phyloP scores from a whole-genome alignment of 805 yeast genomes.

The Ogataea trehalophila region DNA sequence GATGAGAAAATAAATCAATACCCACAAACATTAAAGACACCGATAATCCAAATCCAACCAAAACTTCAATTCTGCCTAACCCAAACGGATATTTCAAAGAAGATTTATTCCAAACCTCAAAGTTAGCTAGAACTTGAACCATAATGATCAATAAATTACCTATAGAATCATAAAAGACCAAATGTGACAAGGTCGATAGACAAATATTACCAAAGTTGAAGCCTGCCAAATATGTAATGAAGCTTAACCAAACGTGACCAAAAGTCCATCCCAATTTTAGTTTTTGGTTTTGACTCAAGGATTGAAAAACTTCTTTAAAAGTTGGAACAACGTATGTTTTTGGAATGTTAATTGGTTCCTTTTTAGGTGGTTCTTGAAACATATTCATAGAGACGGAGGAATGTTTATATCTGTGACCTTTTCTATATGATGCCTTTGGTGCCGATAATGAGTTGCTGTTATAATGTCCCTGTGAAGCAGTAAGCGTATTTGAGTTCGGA shows the following conservation, averaged over 20 bases:
- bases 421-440: constrained; percentile 64
- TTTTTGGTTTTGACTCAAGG: constrained; percentile 56
- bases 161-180: constrained; percentile 80
- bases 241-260: constrained; percentile 51
- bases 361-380: constrained; percentile 84
- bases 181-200: constrained; percentile 76
- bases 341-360: constrained; percentile 60
- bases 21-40: constrained; percentile 88
- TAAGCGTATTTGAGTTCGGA: constrained; percentile 1
- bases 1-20: constrained; percentile 79
- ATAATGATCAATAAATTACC: constrained; percentile 65
- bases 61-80: constrained; percentile 81
- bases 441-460: constrained; percentile 5
- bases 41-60: constrained; percentile 82
- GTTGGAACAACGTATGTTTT: constrained; percentile 71
- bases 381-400: constrained; percentile 94
- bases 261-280: constrained; percentile 54
- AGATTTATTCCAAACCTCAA: constrained; percentile 84
- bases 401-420: constrained; percentile 94
- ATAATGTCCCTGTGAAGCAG: background rate
- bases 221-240: constrained; percentile 56
- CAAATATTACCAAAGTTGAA: constrained; percentile 51
- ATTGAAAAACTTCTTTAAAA: constrained; percentile 52
- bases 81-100: constrained; percentile 90
- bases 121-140: constrained; percentile 82